phyloP scores from a whole-genome alignment of 768 basidiomycete species.

The Rhizopogon roseolus region DNA sequence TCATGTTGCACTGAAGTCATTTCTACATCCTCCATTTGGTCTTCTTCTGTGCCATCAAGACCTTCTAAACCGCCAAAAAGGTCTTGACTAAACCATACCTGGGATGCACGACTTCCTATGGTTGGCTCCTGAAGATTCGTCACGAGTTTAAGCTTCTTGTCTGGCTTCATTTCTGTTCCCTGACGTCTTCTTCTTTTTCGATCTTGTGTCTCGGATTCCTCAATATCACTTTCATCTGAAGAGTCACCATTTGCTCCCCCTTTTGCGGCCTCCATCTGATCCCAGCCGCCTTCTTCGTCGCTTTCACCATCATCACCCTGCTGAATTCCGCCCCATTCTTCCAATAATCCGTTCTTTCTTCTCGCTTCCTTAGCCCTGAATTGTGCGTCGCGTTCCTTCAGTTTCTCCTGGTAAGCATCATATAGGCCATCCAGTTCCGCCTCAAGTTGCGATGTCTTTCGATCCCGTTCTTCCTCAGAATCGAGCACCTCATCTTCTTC shows the following conservation, averaged over 20 bases:
- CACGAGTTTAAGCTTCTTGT: constrained; percentile 51
- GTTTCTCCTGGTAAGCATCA: constrained; percentile 74
- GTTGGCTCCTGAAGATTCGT: constrained; percentile 37
- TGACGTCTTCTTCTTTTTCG: constrained; percentile 39
- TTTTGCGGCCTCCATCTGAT: constrained; percentile 56
- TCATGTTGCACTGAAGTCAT: constrained; percentile 25
- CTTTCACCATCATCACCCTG: constrained; percentile 35
- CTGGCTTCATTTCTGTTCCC: constrained; percentile 16
- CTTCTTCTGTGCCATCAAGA: constrained; percentile 32
- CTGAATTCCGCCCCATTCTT: constrained; percentile 79
- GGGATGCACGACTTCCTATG: constrained; percentile 50
- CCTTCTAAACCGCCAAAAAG: constrained; percentile 69
- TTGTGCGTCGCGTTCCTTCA: constrained; percentile 84
- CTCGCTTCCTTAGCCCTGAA: constrained; percentile 79
- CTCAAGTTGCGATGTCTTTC: constrained; percentile 62
- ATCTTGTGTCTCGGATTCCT: constrained; percentile 18
- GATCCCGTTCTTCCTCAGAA: constrained; percentile 67
- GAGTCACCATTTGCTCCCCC: constrained; percentile 39
- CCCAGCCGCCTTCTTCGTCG: constrained; percentile 63
- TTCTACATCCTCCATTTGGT: constrained; percentile 18
- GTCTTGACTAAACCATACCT: constrained; percentile 96
- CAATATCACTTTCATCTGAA: constrained; percentile 48
- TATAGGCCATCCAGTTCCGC: constrained; percentile 87
- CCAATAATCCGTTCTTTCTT: constrained; percentile 64
- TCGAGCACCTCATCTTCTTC: constrained; percentile 45